phyloP scores from a whole-genome alignment of 805 yeast genomes.

The Lipomyces spencermartinsiae region DNA sequence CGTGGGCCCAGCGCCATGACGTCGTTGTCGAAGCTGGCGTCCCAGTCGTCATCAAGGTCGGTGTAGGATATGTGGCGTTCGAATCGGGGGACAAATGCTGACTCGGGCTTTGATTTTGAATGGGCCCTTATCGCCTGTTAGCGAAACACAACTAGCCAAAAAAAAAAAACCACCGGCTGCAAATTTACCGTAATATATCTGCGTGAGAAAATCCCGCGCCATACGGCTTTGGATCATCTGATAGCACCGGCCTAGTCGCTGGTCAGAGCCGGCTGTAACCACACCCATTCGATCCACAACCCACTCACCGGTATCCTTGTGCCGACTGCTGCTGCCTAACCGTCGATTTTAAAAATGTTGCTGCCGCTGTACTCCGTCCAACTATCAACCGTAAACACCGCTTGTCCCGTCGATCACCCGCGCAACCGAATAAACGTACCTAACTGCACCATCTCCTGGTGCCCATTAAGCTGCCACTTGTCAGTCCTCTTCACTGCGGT shows the following conservation, averaged over 20 bases:
- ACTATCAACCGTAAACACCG: constrained; percentile 1
- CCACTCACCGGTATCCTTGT: constrained; percentile 49
- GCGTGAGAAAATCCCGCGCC: constrained; percentile 66
- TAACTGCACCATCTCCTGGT: constrained; percentile 52
- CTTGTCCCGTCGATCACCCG: not conserved
- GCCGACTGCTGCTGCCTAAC: constrained; percentile 42
- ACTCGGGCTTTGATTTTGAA: constrained; percentile 19
- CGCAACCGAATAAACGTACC: constrained; percentile 34
- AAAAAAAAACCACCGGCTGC: no score
- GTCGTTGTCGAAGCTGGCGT: constrained; percentile 65
- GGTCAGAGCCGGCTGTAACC: not conserved
- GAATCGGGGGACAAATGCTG: constrained; percentile 18
- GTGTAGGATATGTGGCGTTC: constrained; percentile 50
- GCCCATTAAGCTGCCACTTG: constrained; percentile 14
- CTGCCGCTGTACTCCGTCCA: constrained; percentile 36
- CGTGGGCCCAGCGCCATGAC: constrained; percentile 23
- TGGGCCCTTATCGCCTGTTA: not conserved
- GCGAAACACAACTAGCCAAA: not conserved
- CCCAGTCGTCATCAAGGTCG: constrained; percentile 93
- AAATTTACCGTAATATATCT: constrained; percentile 46
- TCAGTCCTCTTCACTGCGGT: no score
- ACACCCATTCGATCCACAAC: not conserved
- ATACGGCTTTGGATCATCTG: constrained; percentile 51
- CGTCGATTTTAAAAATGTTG: constrained; percentile 25
- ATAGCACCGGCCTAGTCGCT: constrained; percentile 1